These are phyloP conservation scores for Scedosporium boydii DNA, from an alignment of 2,329 filamentous ascomycete genomes.

Conservation along the genomic window DNA sequence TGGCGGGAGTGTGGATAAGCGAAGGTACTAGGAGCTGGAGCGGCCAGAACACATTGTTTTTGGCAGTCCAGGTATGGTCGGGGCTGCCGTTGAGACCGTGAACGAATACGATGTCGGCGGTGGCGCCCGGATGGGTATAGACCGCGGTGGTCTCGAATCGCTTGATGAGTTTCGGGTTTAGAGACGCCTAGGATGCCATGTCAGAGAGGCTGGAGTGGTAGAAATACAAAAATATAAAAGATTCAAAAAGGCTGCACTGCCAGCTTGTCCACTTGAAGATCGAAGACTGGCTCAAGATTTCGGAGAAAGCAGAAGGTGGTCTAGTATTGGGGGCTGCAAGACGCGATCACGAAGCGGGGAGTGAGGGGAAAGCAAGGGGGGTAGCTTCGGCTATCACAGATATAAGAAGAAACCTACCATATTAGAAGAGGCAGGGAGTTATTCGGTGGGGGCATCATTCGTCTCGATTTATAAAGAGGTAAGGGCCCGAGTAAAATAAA, in stretches of 20 bases:
- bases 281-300: no score
- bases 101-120: slow-evolving; percentile 58
- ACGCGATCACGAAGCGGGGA: not conserved
- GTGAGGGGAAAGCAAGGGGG: not conserved
- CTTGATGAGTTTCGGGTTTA: slow-evolving; percentile 35
- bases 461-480: not conserved
- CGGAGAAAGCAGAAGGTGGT: not conserved
- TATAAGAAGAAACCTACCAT: not conserved
- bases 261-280: no score
- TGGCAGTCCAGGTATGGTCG: slow-evolving; percentile 50
- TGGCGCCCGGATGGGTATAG: slow-evolving; percentile 48
- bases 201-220: not conserved
- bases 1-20: slow-evolving; percentile 46
- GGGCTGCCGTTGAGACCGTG: slow-evolving; percentile 63
- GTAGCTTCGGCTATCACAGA: no score
- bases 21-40: slow-evolving; percentile 47
- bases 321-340: not conserved
- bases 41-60: slow-evolving; percentile 58
- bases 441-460: not conserved
- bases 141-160: slow-evolving; percentile 51
- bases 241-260: not conserved
- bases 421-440: not conserved
- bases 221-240: not conserved
- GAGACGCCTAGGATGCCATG: slow-evolving; percentile 14
- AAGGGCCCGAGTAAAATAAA: not conserved